Conservation (phyloP, 208 protist genomes). For the Phytomonas sp. region DNA sequence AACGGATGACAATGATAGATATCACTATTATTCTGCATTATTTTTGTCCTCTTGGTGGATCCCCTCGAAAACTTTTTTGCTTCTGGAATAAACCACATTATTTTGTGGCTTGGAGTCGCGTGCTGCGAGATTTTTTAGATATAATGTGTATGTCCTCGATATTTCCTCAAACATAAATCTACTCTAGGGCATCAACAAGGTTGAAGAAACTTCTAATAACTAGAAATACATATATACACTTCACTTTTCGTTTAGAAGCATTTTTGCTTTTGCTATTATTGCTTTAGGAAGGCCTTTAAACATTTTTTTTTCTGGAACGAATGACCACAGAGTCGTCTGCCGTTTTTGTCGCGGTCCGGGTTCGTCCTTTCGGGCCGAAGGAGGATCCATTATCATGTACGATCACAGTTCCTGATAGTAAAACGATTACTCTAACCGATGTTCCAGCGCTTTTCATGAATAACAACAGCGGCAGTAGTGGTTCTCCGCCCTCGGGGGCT, state of each 20-base stretch:
- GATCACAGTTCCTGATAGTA: constrained; percentile 33
- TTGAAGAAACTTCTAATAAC: not conserved
- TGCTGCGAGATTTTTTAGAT: not conserved
- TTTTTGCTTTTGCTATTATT: not conserved
- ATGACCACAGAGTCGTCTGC: constrained; percentile 64
- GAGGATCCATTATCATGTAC: constrained; percentile 59
- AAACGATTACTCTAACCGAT: constrained; percentile 53
- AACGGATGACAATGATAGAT: not conserved
- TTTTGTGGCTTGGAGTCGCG: not conserved
- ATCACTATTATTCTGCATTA: not conserved
- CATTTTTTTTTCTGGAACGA: not conserved
- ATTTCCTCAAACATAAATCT: not conserved
- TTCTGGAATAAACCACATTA: not conserved
- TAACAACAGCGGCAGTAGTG: not conserved
- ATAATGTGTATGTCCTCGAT: not conserved
- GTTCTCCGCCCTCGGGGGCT: not conserved
- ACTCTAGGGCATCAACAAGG: not conserved
- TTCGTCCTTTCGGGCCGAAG: constrained; percentile 49
- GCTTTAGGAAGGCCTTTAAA: not conserved
- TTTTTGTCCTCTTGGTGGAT: not conserved
- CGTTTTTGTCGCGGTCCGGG: constrained; percentile 67
- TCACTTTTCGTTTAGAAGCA: not conserved
- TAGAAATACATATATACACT: not conserved
- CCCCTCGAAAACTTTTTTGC: not conserved
- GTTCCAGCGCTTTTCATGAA: constrained; percentile 22